Evolutionary conservation across 2,329 filamentous ascomycete genomes (phyloP).

Genomic region (Fusarium tuaranense): DNA sequence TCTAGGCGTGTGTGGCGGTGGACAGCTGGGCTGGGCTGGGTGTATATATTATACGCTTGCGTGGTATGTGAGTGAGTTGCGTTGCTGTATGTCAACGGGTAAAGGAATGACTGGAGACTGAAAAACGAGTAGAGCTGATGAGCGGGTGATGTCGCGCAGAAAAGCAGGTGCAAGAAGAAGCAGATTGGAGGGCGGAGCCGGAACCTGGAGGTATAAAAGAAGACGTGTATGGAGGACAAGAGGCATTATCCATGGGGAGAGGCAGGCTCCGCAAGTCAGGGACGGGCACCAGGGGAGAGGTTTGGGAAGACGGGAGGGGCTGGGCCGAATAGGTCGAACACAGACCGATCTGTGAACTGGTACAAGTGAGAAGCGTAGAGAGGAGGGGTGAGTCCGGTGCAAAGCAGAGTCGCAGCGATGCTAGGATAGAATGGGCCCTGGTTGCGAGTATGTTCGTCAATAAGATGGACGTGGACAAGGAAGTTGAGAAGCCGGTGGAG

Average conservation of each 20-base stretch:
- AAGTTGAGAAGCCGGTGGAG: slow-evolving; percentile 40
- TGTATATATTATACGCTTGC: slow-evolving; percentile 40
- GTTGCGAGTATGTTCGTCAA: slow-evolving; percentile 43
- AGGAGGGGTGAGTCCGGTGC: slow-evolving; percentile 32
- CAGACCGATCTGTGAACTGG: slow-evolving; percentile 46
- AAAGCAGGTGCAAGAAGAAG: slow-evolving; percentile 41
- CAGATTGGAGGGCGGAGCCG: slow-evolving; percentile 41
- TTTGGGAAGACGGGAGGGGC: slow-evolving; percentile 44
- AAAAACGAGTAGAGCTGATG: slow-evolving; percentile 38
- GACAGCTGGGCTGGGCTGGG: slow-evolving; percentile 24
- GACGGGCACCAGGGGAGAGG: slow-evolving; percentile 42
- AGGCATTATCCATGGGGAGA: slow-evolving; percentile 47
- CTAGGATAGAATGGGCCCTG: slow-evolving; percentile 35
- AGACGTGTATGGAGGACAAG: slow-evolving; percentile 42
- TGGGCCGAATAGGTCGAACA: slow-evolving; percentile 42
- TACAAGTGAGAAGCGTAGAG: slow-evolving; percentile 31
- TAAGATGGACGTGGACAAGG: slow-evolving; percentile 38
- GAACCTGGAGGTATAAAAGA: slow-evolving; percentile 49
- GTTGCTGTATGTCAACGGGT: slow-evolving; percentile 16
- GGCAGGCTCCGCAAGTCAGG: slow-evolving; percentile 40
- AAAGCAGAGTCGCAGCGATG: slow-evolving; percentile 43
- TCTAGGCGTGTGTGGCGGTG: slow-evolving; percentile 23
- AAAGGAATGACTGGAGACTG: slow-evolving; percentile 46
- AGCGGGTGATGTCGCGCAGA: slow-evolving; percentile 39
- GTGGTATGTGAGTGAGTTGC: slow-evolving; percentile 33